phyloP scores from a whole-genome alignment of 148 eudicot genomes.

The Pouteria glomerata region DNA sequence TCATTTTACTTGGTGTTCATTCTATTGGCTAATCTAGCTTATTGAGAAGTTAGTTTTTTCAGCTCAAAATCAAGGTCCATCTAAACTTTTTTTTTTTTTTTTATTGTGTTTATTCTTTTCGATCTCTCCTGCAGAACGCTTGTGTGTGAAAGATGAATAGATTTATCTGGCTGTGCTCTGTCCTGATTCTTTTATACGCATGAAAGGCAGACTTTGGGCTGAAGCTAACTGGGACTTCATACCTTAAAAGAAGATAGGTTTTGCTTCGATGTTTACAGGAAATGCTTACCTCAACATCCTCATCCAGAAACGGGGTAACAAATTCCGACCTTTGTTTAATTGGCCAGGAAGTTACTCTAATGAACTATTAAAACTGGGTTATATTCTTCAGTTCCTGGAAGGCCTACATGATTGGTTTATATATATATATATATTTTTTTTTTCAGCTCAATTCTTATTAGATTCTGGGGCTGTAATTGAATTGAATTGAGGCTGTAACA shows the following conservation, averaged over 20 bases:
- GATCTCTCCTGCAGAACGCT: constrained; percentile 46
- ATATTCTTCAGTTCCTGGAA: background rate
- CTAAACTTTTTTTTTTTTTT: background rate
- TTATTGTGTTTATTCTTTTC: background rate
- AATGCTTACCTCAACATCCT: background rate
- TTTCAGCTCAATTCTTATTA: constrained; percentile 8
- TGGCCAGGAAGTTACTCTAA: background rate
- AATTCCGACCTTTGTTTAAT: background rate
- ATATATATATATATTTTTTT: too few species aligned
- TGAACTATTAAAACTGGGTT: constrained; percentile 3
- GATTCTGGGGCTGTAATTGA: background rate
- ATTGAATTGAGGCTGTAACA: background rate
- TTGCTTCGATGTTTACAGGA: background rate
- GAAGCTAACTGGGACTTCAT: background rate
- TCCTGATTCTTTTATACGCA: background rate
- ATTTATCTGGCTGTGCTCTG: background rate
- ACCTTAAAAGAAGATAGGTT: constrained; percentile 1
- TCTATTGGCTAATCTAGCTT: background rate
- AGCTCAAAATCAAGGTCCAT: background rate
- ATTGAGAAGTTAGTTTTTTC: background rate
- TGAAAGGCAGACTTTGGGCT: background rate
- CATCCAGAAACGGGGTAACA: background rate
- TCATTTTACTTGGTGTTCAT: background rate
- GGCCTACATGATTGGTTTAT: background rate
- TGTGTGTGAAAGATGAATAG: constrained; percentile 59